Percentiles rank a stretch among this genome's conserved stretches.
Conservation (phyloP, 2,329 filamentous ascomycete species). For the Harringtonia lauricola region DNA sequence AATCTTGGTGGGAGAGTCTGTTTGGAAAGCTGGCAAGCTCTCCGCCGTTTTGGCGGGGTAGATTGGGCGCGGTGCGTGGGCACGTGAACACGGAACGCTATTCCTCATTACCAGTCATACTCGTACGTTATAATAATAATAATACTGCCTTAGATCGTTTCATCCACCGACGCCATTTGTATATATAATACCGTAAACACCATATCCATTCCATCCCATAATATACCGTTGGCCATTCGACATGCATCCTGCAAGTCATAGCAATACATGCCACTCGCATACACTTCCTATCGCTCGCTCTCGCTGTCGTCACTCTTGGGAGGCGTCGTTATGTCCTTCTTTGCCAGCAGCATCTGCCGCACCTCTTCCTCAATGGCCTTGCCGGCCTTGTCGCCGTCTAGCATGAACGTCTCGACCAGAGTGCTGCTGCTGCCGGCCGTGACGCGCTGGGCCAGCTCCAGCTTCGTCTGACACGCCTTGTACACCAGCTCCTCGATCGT, state of each 20-base stretch:
- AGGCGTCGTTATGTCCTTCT: conserved; percentile 4
- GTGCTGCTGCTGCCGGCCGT: conserved; percentile 20
- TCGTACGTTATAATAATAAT: no score
- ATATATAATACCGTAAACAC: no score
- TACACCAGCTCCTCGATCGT: conserved; percentile 94
- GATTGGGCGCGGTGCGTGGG: background rate
- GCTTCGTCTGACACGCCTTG: conserved; percentile 81
- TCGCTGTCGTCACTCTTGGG: conserved; percentile 5
- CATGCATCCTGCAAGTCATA: no score
- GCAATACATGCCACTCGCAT: no score
- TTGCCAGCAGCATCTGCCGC: conserved; percentile 26
- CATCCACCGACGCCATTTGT: no score
- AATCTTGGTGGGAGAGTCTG: no score
- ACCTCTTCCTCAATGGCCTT: conserved; percentile 31
- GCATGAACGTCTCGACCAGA: conserved; percentile 17
- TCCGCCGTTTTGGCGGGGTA: background rate
- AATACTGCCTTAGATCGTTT: no score
- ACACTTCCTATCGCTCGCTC: background rate
- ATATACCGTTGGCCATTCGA: no score
- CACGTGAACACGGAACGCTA: no score
- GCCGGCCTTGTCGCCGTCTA: conserved; percentile 15
- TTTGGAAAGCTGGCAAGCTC: no score
- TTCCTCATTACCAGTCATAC: no score
- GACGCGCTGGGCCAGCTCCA: conserved; percentile 65
- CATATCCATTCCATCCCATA: no score